These are phyloP conservation scores for Alternaria consortialis DNA, from an alignment of 2,329 filamentous ascomycete genomes.

Conservation along the genomic window DNA sequence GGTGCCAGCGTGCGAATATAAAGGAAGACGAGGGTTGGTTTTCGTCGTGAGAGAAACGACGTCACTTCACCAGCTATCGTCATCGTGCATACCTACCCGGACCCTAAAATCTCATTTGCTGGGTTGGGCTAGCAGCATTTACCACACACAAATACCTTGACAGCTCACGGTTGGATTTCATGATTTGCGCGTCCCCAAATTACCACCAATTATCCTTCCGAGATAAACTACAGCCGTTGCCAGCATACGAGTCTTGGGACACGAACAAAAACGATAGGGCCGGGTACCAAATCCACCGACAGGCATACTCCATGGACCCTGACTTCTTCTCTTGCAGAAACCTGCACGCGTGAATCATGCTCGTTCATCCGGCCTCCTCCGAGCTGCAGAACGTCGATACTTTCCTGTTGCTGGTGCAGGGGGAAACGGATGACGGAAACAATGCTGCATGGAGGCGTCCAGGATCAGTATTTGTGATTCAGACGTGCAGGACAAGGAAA, in stretches of 20 bases:
- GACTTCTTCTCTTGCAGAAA: conserved; percentile 15
- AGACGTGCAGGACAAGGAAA: conserved; percentile 11
- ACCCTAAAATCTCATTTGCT: conserved; percentile 26
- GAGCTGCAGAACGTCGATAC: conserved; percentile 19
- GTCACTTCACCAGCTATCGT: conserved; percentile 39
- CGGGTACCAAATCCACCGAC: conserved; percentile 11
- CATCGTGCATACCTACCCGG: conserved; percentile 37
- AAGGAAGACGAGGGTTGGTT: conserved; percentile 28
- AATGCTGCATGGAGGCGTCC: conserved; percentile 7
- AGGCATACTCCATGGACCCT: conserved; percentile 13
- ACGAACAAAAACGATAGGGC: conserved; percentile 6
- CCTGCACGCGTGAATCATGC: conserved; percentile 25
- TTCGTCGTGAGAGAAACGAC: conserved; percentile 28
- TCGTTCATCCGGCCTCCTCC: conserved; percentile 29
- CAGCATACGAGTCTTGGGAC: neutral
- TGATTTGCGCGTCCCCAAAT: neutral
- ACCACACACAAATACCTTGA: conserved; percentile 8
- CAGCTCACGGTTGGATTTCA: neutral
- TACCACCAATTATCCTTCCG: neutral
- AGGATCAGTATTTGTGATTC: conserved; percentile 19
- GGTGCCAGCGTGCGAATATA: conserved; percentile 33
- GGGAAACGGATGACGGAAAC: conserved; percentile 3
- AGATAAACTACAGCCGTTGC: neutral
- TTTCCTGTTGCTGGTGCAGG: conserved; percentile 12
- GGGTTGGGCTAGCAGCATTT: conserved; percentile 2